phyloP scores from a whole-genome alignment of 169 alveolate genomes.

The Cyclospora cayetanensis region DNA sequence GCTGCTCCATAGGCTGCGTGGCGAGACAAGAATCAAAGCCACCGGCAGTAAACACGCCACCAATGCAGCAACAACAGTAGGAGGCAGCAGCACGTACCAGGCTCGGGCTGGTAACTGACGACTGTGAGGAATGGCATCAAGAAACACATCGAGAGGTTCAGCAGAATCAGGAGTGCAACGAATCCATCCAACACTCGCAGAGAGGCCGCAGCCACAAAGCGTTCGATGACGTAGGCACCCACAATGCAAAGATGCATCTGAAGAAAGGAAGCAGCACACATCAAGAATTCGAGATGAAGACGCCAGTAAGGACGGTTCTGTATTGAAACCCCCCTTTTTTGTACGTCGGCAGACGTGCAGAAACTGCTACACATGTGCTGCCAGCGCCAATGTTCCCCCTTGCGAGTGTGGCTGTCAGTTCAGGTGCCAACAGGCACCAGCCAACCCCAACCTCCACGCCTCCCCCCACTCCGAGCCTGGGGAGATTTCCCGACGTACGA shows the following conservation, averaged over 20 bases:
- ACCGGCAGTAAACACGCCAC: neutral
- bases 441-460: too few relatives aligned
- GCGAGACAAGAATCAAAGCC: neutral
- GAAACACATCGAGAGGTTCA: slow-evolving; percentile 83
- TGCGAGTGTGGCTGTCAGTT: slow-evolving; percentile 72
- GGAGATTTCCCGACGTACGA: slow-evolving; percentile 74
- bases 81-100: slow-evolving; percentile 68
- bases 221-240: slow-evolving; percentile 85
- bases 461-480: too few relatives aligned
- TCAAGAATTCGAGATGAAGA: too few relatives aligned
- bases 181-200: slow-evolving; percentile 79
- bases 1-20: neutral
- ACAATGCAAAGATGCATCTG: slow-evolving; percentile 80
- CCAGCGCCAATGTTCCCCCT: too few relatives aligned
- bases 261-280: too few relatives aligned
- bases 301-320: too few relatives aligned
- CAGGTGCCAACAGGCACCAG: too few relatives aligned
- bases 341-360: too few relatives aligned
- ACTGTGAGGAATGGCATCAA: slow-evolving; percentile 87
- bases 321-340: too few relatives aligned
- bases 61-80: slow-evolving; percentile 7
- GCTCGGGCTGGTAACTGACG: slow-evolving; percentile 82
- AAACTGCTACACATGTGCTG: neutral
- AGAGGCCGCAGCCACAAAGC: slow-evolving; percentile 80
- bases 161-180: slow-evolving; percentile 78